Evolutionary conservation across 176 grass and related monocot species (phyloP).

Genomic region (Oryza meyeriana): DNA sequence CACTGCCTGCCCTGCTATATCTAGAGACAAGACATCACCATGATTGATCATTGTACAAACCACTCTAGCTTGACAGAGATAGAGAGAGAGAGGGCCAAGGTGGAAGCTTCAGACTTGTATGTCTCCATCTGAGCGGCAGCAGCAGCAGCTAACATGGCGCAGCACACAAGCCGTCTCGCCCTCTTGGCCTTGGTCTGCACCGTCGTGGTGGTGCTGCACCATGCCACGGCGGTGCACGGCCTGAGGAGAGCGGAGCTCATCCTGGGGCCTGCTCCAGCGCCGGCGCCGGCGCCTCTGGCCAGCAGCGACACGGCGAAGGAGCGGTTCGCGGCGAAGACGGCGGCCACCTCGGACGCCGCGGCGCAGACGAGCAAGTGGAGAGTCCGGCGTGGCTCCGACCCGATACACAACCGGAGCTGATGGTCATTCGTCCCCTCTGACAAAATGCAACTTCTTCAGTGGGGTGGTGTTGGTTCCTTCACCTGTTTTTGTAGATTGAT

Average conservation of each 20-base stretch:
- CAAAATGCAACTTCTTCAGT: background rate
- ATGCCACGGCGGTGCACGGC: slow-evolving; percentile 12
- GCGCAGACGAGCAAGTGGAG: slow-evolving; percentile 51
- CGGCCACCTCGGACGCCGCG: background rate
- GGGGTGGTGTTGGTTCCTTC: background rate
- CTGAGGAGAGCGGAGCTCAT: slow-evolving; percentile 36
- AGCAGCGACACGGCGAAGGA: slow-evolving; percentile 16
- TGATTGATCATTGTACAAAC: slow-evolving; percentile 46
- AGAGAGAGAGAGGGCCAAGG: slow-evolving; percentile 14
- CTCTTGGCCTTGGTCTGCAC: slow-evolving; percentile 35
- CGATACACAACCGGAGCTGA: slow-evolving; percentile 63
- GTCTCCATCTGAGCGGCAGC: slow-evolving; percentile 37
- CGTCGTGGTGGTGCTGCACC: slow-evolving; percentile 22
- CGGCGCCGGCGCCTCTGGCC: no score
- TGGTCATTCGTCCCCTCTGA: background rate
- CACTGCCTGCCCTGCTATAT: slow-evolving; percentile 40
- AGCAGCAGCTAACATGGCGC: slow-evolving; percentile 37
- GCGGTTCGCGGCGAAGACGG: background rate
- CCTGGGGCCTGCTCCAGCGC: background rate
- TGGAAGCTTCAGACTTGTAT: slow-evolving; percentile 19
- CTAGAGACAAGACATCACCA: slow-evolving; percentile 38
- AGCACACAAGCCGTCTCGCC: background rate
- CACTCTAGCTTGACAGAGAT: background rate
- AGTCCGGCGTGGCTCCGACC: slow-evolving; percentile 55
- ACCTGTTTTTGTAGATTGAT: slow-evolving; percentile 16